These are phyloP conservation scores for Buxus sempervirens DNA, from an alignment of 164 flowering plant genomes.

Conservation along the genomic window DNA sequence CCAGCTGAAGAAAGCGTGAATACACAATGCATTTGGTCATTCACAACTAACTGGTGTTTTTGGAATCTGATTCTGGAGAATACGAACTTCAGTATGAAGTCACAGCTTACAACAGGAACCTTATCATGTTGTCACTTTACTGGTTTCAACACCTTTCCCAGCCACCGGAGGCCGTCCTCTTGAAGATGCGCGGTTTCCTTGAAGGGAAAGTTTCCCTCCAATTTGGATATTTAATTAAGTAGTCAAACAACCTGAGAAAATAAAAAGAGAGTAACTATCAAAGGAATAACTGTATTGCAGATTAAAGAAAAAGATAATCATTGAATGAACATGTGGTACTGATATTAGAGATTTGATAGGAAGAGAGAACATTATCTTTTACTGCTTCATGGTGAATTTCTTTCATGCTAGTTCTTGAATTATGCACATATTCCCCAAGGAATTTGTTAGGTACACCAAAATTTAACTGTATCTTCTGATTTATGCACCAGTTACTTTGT, in stretches of 20 bases:
- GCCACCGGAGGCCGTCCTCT: slow-evolving; percentile 41
- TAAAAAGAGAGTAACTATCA: not conserved
- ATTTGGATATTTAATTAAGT: slow-evolving; percentile 56
- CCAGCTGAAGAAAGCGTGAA: no score
- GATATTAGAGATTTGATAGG: no score
- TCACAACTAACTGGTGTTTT: no score
- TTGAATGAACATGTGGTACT: not conserved
- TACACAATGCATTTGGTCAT: no score
- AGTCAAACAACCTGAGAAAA: slow-evolving; percentile 57
- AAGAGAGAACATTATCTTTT: not conserved
- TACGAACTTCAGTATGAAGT: not conserved
- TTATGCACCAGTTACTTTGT: no score
- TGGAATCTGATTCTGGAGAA: no score
- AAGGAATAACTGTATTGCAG: not conserved
- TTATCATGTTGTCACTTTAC: slow-evolving; percentile 5
- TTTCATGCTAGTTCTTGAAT: no score
- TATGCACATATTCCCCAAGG: no score
- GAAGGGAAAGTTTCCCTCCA: slow-evolving; percentile 67
- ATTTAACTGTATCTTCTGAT: no score
- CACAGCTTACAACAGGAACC: not conserved
- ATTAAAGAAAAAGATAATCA: not conserved
- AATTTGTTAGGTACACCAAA: no score
- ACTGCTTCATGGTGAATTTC: no score
- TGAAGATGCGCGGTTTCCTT: slow-evolving; percentile 57
- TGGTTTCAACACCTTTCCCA: slow-evolving; percentile 40